A percentile compares a stretch with the other conserved stretches of the same genome.
Evolutionary conservation across 768 basidiomycete species (phyloP).

Genomic region (Epithele typhae): DNA sequence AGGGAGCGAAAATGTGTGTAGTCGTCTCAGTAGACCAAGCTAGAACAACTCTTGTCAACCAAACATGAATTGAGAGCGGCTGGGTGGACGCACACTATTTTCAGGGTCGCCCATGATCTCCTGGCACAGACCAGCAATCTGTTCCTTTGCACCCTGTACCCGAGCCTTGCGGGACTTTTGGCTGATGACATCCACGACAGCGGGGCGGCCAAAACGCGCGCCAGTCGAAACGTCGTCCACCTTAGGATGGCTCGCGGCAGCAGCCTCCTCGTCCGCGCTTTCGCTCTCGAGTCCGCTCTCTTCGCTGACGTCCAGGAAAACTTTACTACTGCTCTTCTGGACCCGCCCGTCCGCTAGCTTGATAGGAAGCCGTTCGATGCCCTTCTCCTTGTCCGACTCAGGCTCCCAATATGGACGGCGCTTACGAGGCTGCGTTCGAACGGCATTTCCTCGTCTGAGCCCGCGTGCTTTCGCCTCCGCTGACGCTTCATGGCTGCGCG

Average conservation of each 20-base stretch:
- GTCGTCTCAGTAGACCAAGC: slow-evolving; percentile 84
- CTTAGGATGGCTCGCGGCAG: slow-evolving; percentile 22
- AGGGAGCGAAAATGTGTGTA: slow-evolving; percentile 85
- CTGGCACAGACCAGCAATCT: slow-evolving; percentile 90
- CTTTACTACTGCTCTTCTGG: slow-evolving; percentile 46
- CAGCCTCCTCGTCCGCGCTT: slow-evolving; percentile 33
- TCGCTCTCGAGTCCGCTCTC: slow-evolving; percentile 23
- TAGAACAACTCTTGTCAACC: slow-evolving; percentile 28
- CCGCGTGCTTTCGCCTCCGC: slow-evolving; percentile 12
- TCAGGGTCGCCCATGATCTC: slow-evolving; percentile 95
- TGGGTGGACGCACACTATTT: slow-evolving; percentile 65
- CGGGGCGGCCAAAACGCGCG: slow-evolving; percentile 81
- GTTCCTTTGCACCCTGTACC: slow-evolving; percentile 82
- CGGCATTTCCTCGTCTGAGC: slow-evolving; percentile 58
- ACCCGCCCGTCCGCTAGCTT: slow-evolving; percentile 82
- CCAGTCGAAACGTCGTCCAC: slow-evolving; percentile 78
- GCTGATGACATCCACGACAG: slow-evolving; percentile 67
- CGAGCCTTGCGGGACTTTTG: slow-evolving; percentile 62
- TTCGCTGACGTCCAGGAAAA: slow-evolving; percentile 22
- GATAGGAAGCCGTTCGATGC: slow-evolving; percentile 71
- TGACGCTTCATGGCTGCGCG: slow-evolving; percentile 9
- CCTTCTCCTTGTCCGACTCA: slow-evolving; percentile 43
- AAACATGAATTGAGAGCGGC: neutral
- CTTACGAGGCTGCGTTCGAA: slow-evolving; percentile 65
- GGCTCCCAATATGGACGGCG: slow-evolving; percentile 41